Base-by-base conservation (phyloP, 2,329 filamentous ascomycete species). In the Hymenoscyphus scutula region DNA sequence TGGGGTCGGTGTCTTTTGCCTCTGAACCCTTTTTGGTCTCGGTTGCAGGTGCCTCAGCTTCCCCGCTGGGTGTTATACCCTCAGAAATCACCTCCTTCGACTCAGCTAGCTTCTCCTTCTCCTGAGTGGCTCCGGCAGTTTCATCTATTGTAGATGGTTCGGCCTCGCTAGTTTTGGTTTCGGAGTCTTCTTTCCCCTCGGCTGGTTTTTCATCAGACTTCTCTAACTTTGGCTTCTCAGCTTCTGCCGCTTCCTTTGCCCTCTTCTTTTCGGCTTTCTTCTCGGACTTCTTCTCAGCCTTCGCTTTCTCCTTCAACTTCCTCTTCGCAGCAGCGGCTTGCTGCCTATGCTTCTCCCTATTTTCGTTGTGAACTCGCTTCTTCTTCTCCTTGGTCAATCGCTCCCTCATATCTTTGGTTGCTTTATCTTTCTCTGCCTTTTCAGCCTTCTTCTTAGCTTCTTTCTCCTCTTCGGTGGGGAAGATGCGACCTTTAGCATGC, bases 401-500 rank as follows among this genome's bases (percentile, higher is more conserved):
- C 34, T 69, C 58, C 74, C 76, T 76, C 70, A 78, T 58, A 68
- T 67, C 57, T 67, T 76, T 65, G 71, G 76, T 77, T 2, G 74
- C 74, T 61, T 76, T 77, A 2, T 65, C 57, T n/a, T 69, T 68
- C 48, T 77, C 74, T 66, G 78, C 78, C 61, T 77, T 76, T 69
- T 80, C 77, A 25, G 78, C 76, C 2, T 78, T 79, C 48, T 79
- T 78, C 27, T 77, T 77, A 0, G 77, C 78, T 56, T 76, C 76
- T 71, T 80, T 81, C 66, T 83, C 79, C 63, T 67, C 64, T n/a
- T 67, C 64, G 0, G 77, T 79, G 7, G n/a, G n/a, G n/a, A 48
- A 48, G 29, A 81, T 69, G 30, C 78, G 76, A 1, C 84, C 84
- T 70, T 86, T 87, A 71, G 80, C 81, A 71, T 87, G 84, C 0